Conservation (phyloP, 352 stramenopile species). For the Aphanomyces invadans region DNA sequence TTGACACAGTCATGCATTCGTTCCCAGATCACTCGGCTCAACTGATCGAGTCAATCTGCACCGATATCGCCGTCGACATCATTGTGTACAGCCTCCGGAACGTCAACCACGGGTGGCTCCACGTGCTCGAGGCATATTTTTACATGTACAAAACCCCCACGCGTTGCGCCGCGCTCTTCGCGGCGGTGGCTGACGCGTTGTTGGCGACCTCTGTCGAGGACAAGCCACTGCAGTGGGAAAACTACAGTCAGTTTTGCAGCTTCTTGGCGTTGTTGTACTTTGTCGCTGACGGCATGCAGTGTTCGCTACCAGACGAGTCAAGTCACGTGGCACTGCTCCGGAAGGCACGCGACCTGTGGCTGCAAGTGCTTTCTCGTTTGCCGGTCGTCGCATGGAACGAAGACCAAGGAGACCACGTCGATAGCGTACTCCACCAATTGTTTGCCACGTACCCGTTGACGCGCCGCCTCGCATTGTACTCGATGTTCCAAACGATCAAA, state of each 20-base stretch:
- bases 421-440: background rate
- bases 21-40: slow-evolving; percentile 41
- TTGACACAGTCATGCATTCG: slow-evolving; percentile 36
- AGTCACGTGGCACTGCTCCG: background rate
- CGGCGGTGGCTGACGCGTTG: slow-evolving; percentile 38
- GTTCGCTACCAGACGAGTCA: background rate
- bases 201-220: slow-evolving; percentile 31
- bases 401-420: background rate
- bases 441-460: slow-evolving; percentile 4
- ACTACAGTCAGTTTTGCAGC: slow-evolving; percentile 58
- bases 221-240: slow-evolving; percentile 55
- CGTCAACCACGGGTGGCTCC: slow-evolving; percentile 72
- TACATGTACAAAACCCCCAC: slow-evolving; percentile 37
- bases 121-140: slow-evolving; percentile 76
- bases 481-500: slow-evolving; percentile 3
- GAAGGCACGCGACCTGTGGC: slow-evolving; percentile 9
- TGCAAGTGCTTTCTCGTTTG: background rate
- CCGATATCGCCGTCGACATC: slow-evolving; percentile 58
- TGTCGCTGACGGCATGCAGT: background rate
- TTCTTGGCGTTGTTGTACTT: background rate
- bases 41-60: slow-evolving; percentile 43
- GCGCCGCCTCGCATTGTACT: background rate
- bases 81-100: slow-evolving; percentile 60
- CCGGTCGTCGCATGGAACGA: background rate
- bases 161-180: slow-evolving; percentile 38